A percentile compares a stretch with the other conserved stretches of the same genome.
phyloP scores from a whole-genome alignment of 129 eudicot species.

The Saussurea involucrata region DNA sequence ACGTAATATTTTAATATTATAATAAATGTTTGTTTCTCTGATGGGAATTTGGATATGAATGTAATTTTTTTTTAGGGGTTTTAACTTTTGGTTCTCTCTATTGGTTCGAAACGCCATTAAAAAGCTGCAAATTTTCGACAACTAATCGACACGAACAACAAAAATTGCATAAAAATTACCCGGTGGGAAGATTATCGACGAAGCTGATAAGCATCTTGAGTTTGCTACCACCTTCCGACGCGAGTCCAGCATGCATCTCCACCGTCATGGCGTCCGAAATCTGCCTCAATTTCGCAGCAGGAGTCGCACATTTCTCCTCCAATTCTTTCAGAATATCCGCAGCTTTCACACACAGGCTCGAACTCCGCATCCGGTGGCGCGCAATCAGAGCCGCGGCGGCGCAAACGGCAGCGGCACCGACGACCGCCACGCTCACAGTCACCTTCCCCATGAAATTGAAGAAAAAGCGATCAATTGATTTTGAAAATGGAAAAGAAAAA shows the following conservation, averaged over 20 bases:
- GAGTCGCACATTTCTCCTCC: slow-evolving; percentile 71
- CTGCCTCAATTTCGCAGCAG: slow-evolving; percentile 42
- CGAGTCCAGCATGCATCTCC: slow-evolving; percentile 92
- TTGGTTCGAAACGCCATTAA: background rate
- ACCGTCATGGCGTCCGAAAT: slow-evolving; percentile 82
- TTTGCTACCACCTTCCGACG: slow-evolving; percentile 77
- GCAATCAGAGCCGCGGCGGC: slow-evolving; percentile 61
- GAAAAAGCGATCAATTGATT: too few relatives aligned
- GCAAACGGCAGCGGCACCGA: slow-evolving; percentile 60
- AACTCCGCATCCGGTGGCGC: slow-evolving; percentile 40
- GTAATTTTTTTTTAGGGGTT: too few relatives aligned
- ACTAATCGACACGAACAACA: background rate
- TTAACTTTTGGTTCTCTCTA: too few relatives aligned
- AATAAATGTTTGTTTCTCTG: too few relatives aligned
- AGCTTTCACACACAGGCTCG: slow-evolving; percentile 43
- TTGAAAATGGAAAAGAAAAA: too few relatives aligned
- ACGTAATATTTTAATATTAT: too few relatives aligned
- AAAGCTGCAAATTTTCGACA: background rate
- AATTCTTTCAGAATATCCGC: slow-evolving; percentile 54
- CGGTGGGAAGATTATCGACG: slow-evolving; percentile 89
- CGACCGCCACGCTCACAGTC: slow-evolving; percentile 54
- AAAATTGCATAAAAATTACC: slow-evolving; percentile 41
- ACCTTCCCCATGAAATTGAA: slow-evolving; percentile 50
- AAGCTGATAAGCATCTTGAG: slow-evolving; percentile 87
- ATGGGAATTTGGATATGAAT: too few relatives aligned